These are phyloP conservation scores for Tricholoma sp. DNA, from an alignment of 768 basidiomycete species.

Conservation along the genomic window DNA sequence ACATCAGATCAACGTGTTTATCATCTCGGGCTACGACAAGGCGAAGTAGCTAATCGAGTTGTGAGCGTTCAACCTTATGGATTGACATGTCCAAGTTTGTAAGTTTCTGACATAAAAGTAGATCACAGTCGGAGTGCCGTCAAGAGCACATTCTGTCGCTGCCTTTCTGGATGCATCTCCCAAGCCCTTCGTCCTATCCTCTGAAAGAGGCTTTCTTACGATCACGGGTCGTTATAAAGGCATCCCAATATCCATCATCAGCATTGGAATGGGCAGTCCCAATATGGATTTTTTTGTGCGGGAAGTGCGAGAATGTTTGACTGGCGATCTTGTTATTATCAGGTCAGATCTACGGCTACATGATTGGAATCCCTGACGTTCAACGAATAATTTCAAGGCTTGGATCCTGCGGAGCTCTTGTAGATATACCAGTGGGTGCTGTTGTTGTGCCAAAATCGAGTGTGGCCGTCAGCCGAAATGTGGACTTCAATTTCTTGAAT, in stretches of 20 bases:
- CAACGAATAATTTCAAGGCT: conserved; percentile 37
- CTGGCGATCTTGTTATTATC: conserved; percentile 52
- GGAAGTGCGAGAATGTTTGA: conserved; percentile 70
- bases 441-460: conserved; percentile 68
- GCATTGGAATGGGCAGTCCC: conserved; percentile 80
- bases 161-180: conserved; percentile 54
- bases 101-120: conserved; percentile 19
- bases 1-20: conserved; percentile 72
- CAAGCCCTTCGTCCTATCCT: conserved; percentile 54
- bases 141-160: conserved; percentile 60
- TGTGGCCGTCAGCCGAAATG: conserved; percentile 66
- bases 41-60: conserved; percentile 80
- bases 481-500: conserved; percentile 68
- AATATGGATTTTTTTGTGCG: conserved; percentile 86
- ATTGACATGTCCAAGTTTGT: background rate
- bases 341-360: conserved; percentile 29
- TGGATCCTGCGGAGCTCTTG: conserved; percentile 76
- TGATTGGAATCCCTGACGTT: conserved; percentile 1
- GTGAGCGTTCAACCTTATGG: conserved; percentile 29
- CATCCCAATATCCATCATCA: conserved; percentile 64
- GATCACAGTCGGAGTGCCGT: conserved; percentile 73
- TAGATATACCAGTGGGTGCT: conserved; percentile 67
- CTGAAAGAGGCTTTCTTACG: conserved; percentile 74
- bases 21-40: conserved; percentile 68
- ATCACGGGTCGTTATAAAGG: conserved; percentile 64